Evolutionary conservation across 2,329 filamentous ascomycete genomes (phyloP).

Genomic region (Fusarium keratoplasticum): DNA sequence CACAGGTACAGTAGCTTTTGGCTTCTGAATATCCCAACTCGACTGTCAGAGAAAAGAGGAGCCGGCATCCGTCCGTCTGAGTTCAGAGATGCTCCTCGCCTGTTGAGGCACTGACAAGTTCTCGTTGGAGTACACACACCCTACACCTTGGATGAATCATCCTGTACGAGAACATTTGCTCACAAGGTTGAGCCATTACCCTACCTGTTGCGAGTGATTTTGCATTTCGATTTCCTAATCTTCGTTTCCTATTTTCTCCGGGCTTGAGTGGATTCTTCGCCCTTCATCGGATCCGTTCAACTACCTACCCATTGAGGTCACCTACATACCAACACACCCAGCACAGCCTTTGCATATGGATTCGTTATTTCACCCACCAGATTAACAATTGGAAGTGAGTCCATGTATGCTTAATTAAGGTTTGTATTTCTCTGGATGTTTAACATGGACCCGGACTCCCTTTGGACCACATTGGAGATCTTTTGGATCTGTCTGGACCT

Average conservation of each 20-base stretch:
- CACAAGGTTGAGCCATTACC: constrained; percentile 1
- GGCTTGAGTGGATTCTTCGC: neutral
- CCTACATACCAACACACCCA: neutral
- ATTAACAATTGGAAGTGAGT: neutral
- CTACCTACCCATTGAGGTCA: neutral
- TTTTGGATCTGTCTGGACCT: constrained; percentile 10
- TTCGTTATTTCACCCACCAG: constrained; percentile 1
- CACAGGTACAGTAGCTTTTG: neutral
- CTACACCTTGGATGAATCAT: constrained; percentile 19
- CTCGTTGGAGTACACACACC: constrained; percentile 25
- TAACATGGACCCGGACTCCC: neutral
- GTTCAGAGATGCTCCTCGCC: constrained; percentile 7
- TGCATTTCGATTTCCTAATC: constrained; percentile 20
- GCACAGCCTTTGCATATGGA: neutral
- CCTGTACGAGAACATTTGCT: constrained; percentile 8
- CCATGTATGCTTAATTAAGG: neutral
- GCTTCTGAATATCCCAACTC: neutral
- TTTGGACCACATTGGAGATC: constrained; percentile 9
- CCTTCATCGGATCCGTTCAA: neutral
- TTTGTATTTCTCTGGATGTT: constrained; percentile 2
- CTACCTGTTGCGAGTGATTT: neutral
- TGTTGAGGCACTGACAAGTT: constrained; percentile 7
- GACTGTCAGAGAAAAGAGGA: constrained; percentile 6
- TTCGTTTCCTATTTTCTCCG: neutral
- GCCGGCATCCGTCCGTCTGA: neutral